Evolutionary conservation across 169 alveolate species (phyloP).

Genomic region (Plasmodium inui): DNA sequence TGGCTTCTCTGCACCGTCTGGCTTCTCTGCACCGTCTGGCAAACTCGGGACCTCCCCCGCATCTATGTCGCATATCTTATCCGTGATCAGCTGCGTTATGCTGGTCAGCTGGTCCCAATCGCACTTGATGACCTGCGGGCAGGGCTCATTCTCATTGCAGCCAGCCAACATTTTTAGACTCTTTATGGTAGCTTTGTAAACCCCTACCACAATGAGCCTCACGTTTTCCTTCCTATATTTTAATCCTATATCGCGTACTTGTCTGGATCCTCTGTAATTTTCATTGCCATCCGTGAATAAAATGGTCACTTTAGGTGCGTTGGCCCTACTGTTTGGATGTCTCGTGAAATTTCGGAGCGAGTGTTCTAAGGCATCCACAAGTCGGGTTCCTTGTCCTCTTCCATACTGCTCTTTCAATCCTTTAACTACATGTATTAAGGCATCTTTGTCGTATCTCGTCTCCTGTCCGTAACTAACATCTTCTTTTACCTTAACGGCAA

Average conservation of each 20-base stretch:
- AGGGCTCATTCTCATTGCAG: constrained; percentile 11
- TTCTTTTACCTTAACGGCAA: not conserved
- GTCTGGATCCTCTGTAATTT: not conserved
- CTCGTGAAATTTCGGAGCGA: constrained; percentile 33
- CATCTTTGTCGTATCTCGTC: constrained; percentile 37
- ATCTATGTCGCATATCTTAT: constrained; percentile 54
- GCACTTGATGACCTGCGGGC: constrained; percentile 50
- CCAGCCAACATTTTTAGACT: constrained; percentile 47
- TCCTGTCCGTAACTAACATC: constrained; percentile 57
- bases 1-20: not conserved
- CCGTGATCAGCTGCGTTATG: constrained; percentile 48
- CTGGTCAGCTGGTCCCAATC: constrained; percentile 33
- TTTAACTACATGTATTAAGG: constrained; percentile 28
- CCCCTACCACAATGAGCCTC: constrained; percentile 56
- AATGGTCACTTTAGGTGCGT: constrained; percentile 62
- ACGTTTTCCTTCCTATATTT: constrained; percentile 36
- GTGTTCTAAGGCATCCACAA: constrained; percentile 42
- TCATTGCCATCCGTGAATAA: constrained; percentile 67
- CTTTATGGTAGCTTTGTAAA: constrained; percentile 23
- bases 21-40: not conserved
- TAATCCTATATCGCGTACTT: constrained; percentile 45
- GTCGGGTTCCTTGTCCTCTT: constrained; percentile 18
- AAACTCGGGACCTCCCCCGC: not conserved
- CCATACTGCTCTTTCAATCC: constrained; percentile 33
- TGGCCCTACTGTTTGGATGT: constrained; percentile 46